phyloP scores from a whole-genome alignment of 805 yeast genomes.

The Starmerella asiatica region DNA sequence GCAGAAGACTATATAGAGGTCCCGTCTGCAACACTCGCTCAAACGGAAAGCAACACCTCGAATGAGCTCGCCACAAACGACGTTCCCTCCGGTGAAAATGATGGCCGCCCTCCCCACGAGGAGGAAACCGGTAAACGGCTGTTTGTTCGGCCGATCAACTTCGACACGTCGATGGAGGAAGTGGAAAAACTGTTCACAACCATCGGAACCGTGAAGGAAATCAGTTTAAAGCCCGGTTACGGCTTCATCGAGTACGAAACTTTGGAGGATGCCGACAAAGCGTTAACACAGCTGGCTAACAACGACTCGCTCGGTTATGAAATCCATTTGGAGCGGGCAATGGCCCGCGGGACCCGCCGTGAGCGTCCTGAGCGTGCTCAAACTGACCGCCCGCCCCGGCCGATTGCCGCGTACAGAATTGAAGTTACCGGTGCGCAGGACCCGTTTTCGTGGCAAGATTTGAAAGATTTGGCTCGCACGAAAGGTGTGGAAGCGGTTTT shows the following conservation, averaged over 20 bases:
- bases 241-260: constrained; percentile 57
- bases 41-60: too few species aligned
- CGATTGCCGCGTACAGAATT: constrained; percentile 21
- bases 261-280: constrained; percentile 46
- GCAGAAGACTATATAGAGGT: too few species aligned
- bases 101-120: too few species aligned
- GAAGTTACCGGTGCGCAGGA: constrained; percentile 13
- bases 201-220: constrained; percentile 43
- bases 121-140: constrained; percentile 15
- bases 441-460: constrained; percentile 40
- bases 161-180: constrained; percentile 28
- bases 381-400: constrained; percentile 15
- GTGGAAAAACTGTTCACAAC: constrained; percentile 35
- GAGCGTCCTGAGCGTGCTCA: constrained; percentile 20
- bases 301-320: constrained; percentile 27
- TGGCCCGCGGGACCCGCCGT: constrained; percentile 23
- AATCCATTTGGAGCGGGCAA: constrained; percentile 26
- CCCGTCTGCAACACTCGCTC: too few species aligned
- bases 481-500: constrained; percentile 31
- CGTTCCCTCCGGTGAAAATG: too few species aligned
- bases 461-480: constrained; percentile 53
- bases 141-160: constrained; percentile 22
- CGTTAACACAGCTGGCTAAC: constrained; percentile 42
- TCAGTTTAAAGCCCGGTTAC: constrained; percentile 43
- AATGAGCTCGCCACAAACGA: too few species aligned